Evolutionary conservation across 176 grass and related monocot species (phyloP), one percentile per base, ranked within the genome.

Genomic region (Secale cereale): DNA sequence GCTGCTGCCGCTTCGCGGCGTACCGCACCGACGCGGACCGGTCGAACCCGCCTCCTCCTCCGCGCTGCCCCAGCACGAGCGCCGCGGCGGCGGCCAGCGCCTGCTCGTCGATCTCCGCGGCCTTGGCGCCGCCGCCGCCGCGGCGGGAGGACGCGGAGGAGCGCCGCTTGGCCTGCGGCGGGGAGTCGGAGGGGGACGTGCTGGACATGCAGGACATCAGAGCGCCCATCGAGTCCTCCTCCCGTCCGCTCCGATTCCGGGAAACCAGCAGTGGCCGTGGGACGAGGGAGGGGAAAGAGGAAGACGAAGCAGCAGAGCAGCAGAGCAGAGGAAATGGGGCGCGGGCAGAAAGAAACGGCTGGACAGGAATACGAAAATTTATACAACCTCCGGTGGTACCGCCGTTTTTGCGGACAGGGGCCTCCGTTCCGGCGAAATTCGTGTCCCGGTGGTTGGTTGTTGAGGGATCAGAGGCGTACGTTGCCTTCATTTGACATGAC

Each of bases 71-170:
- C 36, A 90, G 81, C 72, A 98, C 87, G 50, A 94, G 83, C 61
- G 91, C 94, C 19, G 92, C 79, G 1, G 95, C 95, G 2, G 92
- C 95, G 3, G 92, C 95, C 74, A 94, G 86, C 32, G 95, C 95
- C 64, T 94, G 89, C 85, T 95, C 95, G 70, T 95, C 86, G 48
- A 94, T 88, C 86, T 89, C 67, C 59, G 81, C 66, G 10, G 85
- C 77, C 80, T 91, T 91, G 76, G 86, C 79, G 32, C 45, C 76
- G 39, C 81, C 19, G 50, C 82, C 16, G 83, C 85, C 12, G 73
- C 89, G 39, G 72, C 66, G 37, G 68, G 85, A 67, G 50, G 87
- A 83, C 1, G 89, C 45, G 80, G 84, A 78, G 3, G 73, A 87
- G 76, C 83, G 75, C 30, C 83, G 81, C 78, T 74, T 89, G 48